These are phyloP conservation scores for Leishmania guyanensis DNA, from an alignment of 208 protist species.

Conservation along the genomic window DNA sequence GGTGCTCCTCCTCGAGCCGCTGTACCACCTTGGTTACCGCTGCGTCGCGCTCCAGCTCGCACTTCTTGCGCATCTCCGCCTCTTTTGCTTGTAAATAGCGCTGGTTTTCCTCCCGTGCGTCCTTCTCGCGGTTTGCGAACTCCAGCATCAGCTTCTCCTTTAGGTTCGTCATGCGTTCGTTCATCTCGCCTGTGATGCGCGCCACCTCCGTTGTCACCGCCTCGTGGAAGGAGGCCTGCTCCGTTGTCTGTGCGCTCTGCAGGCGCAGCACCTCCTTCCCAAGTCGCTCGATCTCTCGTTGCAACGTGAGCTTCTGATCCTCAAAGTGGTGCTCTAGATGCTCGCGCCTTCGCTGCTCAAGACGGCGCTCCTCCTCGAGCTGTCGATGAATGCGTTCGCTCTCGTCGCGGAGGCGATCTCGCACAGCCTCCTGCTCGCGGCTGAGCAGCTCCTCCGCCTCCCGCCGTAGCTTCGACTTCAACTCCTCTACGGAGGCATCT, in stretches of 20 bases:
- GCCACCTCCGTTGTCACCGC: slow-evolving; percentile 70
- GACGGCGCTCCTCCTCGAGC: slow-evolving; percentile 63
- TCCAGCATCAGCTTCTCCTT: slow-evolving; percentile 77
- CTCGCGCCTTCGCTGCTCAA: slow-evolving; percentile 48
- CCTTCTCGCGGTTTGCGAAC: slow-evolving; percentile 60
- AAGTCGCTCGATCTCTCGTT: slow-evolving; percentile 68
- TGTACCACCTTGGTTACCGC: slow-evolving; percentile 71
- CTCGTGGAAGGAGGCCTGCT: slow-evolving; percentile 76
- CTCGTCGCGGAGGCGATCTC: slow-evolving; percentile 60
- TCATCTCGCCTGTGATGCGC: slow-evolving; percentile 61
- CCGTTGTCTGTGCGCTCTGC: slow-evolving; percentile 45
- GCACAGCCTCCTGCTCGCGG: slow-evolving; percentile 63
- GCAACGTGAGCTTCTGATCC: slow-evolving; percentile 60
- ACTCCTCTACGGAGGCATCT: slow-evolving; percentile 74
- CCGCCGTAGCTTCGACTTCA: slow-evolving; percentile 57
- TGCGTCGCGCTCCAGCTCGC: slow-evolving; percentile 75
- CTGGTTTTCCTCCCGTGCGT: slow-evolving; percentile 42
- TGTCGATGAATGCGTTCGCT: slow-evolving; percentile 60
- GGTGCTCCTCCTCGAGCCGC: slow-evolving; percentile 65
- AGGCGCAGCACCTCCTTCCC: slow-evolving; percentile 68
- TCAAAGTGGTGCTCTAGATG: slow-evolving; percentile 70
- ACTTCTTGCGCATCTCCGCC: slow-evolving; percentile 55
- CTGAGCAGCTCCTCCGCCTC: slow-evolving; percentile 57
- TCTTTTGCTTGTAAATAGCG: slow-evolving; percentile 60
- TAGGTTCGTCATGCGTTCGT: slow-evolving; percentile 51